A percentile compares a stretch with the other conserved stretches of the same genome.
Conservation (phyloP, 257 asterid genomes). For the Solanum lycopersicoides region DNA sequence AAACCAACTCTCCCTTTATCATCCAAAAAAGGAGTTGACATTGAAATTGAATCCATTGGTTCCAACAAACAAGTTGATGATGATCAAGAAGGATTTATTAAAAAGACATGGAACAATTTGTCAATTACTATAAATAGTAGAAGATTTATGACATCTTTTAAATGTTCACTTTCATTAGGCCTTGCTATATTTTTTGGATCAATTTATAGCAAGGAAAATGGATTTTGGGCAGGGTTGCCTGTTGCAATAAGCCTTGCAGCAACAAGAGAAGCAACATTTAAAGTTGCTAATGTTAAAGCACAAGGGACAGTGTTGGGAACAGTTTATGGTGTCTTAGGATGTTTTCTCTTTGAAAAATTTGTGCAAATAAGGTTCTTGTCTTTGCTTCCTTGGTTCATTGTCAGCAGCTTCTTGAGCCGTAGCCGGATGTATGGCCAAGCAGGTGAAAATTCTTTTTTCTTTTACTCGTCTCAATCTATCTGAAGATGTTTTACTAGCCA, state of each 20-base stretch:
- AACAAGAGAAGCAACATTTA: slow-evolving; percentile 69
- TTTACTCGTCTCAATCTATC: background rate
- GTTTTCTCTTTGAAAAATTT: slow-evolving; percentile 51
- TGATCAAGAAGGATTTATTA: background rate
- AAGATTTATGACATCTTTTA: slow-evolving; percentile 58
- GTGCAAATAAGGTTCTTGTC: slow-evolving; percentile 54
- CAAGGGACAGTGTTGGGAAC: slow-evolving; percentile 89
- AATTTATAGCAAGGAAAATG: slow-evolving; percentile 58
- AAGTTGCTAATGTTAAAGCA: slow-evolving; percentile 60
- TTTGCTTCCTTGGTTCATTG: slow-evolving; percentile 79
- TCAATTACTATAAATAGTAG: slow-evolving; percentile 14
- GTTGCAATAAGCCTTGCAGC: slow-evolving; percentile 68
- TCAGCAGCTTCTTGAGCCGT: slow-evolving; percentile 49
- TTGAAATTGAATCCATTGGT: background rate
- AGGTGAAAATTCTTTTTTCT: slow-evolving; percentile 15
- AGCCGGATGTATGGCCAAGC: slow-evolving; percentile 91
- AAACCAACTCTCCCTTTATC: slow-evolving; percentile 7
- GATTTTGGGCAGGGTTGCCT: slow-evolving; percentile 71
- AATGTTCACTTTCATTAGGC: slow-evolving; percentile 58
- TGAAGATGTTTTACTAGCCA: background rate
- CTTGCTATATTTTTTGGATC: slow-evolving; percentile 55
- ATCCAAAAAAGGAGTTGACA: background rate
- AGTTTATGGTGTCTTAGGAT: slow-evolving; percentile 69
- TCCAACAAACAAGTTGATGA: background rate
- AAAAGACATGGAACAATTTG: slow-evolving; percentile 1